A percentile compares a stretch with the other conserved stretches of the same genome.
phyloP scores from a whole-genome alignment of 148 eudicot species.

The Amaranthus hypochondriacus region DNA sequence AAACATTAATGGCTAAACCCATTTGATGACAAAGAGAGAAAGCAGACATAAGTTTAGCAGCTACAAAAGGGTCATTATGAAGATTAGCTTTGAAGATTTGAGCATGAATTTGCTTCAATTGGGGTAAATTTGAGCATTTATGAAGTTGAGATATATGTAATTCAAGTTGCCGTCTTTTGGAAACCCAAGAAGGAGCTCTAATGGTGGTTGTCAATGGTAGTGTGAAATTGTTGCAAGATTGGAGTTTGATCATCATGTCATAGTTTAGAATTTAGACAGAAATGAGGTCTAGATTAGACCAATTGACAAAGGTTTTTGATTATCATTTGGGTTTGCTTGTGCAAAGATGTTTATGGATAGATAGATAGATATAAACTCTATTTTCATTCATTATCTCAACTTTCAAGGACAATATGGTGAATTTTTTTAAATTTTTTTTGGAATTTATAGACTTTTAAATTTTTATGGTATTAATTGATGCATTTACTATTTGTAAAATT shows the following conservation, averaged over 20 bases:
- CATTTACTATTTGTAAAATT: too few species aligned
- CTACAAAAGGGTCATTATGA: constrained; percentile 51
- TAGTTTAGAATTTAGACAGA: too few species aligned
- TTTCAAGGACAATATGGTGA: too few species aligned
- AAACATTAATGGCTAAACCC: constrained; percentile 40
- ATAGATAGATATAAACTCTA: too few species aligned
- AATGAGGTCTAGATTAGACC: too few species aligned
- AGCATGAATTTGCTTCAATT: constrained; percentile 67
- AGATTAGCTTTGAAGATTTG: constrained; percentile 55
- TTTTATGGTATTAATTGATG: too few species aligned
- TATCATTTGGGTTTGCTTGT: too few species aligned
- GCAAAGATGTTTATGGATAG: too few species aligned
- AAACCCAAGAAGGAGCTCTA: constrained; percentile 64
- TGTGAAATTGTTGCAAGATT: neutral
- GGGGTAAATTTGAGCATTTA: constrained; percentile 52
- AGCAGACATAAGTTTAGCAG: constrained; percentile 62
- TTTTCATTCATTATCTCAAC: too few species aligned
- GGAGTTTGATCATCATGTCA: constrained; percentile 8
- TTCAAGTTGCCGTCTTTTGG: constrained; percentile 64
- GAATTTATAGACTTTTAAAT: too few species aligned
- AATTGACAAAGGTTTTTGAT: too few species aligned
- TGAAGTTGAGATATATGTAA: constrained; percentile 56
- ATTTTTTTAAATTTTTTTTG: too few species aligned
- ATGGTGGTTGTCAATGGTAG: constrained; percentile 34
- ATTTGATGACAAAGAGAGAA: constrained; percentile 53